Base-by-base conservation (phyloP, 768 basidiomycete genomes). In the Hygrophoropsis aurantiaca region DNA sequence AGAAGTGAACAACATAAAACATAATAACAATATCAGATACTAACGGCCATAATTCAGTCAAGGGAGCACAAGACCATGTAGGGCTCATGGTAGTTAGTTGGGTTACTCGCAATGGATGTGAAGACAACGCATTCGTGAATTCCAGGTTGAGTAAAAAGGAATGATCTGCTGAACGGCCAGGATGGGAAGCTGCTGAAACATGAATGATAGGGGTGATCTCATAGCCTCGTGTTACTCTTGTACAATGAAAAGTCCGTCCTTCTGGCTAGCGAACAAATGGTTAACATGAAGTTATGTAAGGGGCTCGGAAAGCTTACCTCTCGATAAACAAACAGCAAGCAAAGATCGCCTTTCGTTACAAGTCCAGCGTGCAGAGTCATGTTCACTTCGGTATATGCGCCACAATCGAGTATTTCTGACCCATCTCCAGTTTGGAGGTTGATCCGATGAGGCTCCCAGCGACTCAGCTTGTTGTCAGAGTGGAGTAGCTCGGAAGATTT, bases 1-100 rank as follows among this genome's bases (percentile, higher is more conserved):
- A 34, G 19, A 34, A 57, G n/a, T 37, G 43, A 59, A 27, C 11
- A 40, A 40, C 38, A 26, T 40, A 19, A 1, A 46, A 15, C 2
- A 5, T 20, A 47, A 26, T 36, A 5, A 35, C 20, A 25, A 16
- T 13, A 30, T 6, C 7, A 1, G 36, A 26, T 19, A 70, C 86
- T 62, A 54, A 86, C 84, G 68, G 58, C 16, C 60, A 52, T 13
- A 60, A 52, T 9, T 68, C 61, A 2, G 64, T 53, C n/a, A 77
- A 44, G 6, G 75, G 57, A 2, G 62, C 60, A 50, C 79, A 83
- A 34, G 64, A 62, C 92, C 92, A 94, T 5, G 71, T 68, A 1
- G 88, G 80, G 54, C 90, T 91, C 41, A 90, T 52, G 21, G 79
- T 74, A 3, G 75, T 77, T 6, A 93, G 55, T 53, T 88, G 82